phyloP scores from a whole-genome alignment of 331 rosid species.

The Stylosanthes scabra region DNA sequence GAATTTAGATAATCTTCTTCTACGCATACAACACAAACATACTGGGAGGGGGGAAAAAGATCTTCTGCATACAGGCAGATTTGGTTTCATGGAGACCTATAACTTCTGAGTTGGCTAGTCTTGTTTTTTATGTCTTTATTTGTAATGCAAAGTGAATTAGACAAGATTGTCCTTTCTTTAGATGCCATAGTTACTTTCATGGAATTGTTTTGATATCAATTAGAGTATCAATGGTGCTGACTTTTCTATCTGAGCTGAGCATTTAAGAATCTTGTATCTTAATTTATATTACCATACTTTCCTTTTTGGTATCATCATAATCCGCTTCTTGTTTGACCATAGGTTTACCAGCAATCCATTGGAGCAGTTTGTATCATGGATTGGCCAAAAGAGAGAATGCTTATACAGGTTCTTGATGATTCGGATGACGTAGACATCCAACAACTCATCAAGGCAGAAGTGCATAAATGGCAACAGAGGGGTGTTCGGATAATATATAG shows the following conservation, averaged over 20 bases:
- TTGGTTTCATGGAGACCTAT: not conserved
- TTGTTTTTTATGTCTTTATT: no score
- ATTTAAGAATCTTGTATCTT: slow-evolving; percentile 3
- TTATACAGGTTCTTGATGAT: slow-evolving; percentile 94
- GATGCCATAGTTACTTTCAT: slow-evolving; percentile 1
- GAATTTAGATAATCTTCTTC: not conserved
- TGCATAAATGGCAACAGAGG: slow-evolving; percentile 94
- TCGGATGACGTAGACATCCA: slow-evolving; percentile 89
- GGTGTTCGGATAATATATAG: slow-evolving; percentile 87
- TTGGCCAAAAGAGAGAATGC: slow-evolving; percentile 98
- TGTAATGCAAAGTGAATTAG: not conserved
- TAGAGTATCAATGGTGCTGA: not conserved
- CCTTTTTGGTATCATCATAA: slow-evolving; percentile 29
- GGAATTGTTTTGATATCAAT: not conserved
- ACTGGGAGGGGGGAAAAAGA: no score
- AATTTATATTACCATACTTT: slow-evolving; percentile 12
- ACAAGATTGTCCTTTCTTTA: not conserved
- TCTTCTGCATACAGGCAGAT: not conserved
- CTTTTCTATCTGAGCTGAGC: slow-evolving; percentile 22
- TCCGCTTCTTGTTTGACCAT: slow-evolving; percentile 36
- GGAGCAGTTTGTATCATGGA: slow-evolving; percentile 91
- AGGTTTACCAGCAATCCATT: slow-evolving; percentile 99
- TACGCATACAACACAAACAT: not conserved
- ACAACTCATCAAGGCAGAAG: slow-evolving; percentile 94
- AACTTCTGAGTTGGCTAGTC: not conserved